Evolutionary conservation across 2,329 filamentous ascomycete genomes (phyloP).

Genomic region (Nothophaeocryptopus gaeumannii): DNA sequence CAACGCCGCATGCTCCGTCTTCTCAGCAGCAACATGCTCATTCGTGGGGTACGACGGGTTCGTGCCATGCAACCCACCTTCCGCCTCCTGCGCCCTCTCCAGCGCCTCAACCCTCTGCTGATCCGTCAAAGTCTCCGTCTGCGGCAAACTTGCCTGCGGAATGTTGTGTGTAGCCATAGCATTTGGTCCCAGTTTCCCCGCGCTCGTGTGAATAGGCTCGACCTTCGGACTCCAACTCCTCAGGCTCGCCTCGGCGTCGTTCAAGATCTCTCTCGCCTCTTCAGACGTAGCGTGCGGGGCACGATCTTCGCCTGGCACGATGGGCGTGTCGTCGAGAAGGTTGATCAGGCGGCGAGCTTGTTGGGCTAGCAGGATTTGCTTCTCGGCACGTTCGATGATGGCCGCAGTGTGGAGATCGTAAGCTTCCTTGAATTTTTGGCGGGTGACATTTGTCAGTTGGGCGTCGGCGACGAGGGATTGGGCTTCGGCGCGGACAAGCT

Average conservation of each 20-base stretch:
- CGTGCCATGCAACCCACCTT: not conserved
- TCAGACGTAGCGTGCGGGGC: constrained; percentile 63
- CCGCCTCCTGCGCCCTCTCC: constrained; percentile 24
- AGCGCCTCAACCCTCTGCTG: constrained; percentile 24
- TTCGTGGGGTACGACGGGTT: constrained; percentile 17
- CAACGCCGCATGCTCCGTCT: constrained; percentile 20
- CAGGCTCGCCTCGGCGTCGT: constrained; percentile 88
- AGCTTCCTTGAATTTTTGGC: constrained; percentile 93
- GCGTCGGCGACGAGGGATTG: constrained; percentile 95
- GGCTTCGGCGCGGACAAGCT: constrained; percentile 91
- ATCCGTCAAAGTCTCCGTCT: constrained; percentile 12
- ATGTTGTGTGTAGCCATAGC: constrained; percentile 36
- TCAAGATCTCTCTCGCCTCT: constrained; percentile 78
- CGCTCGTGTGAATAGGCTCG: constrained; percentile 53
- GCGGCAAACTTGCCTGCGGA: constrained; percentile 3
- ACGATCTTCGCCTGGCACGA: constrained; percentile 79
- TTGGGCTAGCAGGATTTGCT: constrained; percentile 89
- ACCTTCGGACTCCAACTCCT: constrained; percentile 65
- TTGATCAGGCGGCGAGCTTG: constrained; percentile 82
- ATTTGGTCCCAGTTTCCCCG: constrained; percentile 49
- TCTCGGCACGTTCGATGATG: constrained; percentile 93
- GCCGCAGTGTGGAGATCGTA: constrained; percentile 85
- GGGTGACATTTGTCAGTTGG: constrained; percentile 91
- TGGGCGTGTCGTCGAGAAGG: constrained; percentile 82
- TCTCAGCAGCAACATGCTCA: constrained; percentile 10